phyloP scores from a whole-genome alignment of 441 rosid species.

The Euphorbia schlechtendalii region DNA sequence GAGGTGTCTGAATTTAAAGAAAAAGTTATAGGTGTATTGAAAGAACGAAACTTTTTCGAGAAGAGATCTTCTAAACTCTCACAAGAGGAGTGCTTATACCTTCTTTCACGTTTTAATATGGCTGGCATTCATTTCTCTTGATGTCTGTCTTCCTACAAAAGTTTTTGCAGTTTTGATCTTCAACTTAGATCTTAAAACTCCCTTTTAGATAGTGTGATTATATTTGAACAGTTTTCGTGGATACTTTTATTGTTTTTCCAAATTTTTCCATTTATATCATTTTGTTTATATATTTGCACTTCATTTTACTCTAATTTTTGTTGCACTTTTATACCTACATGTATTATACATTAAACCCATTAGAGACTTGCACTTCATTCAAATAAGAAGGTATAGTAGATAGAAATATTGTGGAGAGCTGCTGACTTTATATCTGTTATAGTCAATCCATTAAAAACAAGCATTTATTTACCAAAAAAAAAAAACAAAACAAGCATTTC shows the following conservation, averaged over 20 bases:
- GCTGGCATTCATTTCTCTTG: slow-evolving; percentile 67
- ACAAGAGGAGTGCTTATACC: slow-evolving; percentile 69
- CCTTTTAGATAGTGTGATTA: not conserved
- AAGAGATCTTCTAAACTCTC: slow-evolving; percentile 74
- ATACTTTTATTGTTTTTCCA: not conserved
- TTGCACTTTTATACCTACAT: no score
- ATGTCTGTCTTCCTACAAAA: slow-evolving; percentile 4
- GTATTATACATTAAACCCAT: no score
- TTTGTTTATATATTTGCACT: no score
- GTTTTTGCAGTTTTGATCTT: slow-evolving; percentile 18
- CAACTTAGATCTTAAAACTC: not conserved
- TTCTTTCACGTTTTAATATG: slow-evolving; percentile 78
- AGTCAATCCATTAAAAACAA: no score
- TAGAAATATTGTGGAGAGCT: no score
- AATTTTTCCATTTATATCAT: no score
- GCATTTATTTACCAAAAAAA: no score
- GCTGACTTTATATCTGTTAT: no score
- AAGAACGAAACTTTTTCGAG: slow-evolving; percentile 60
- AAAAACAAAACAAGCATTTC: no score
- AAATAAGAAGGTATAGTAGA: no score
- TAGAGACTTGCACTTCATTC: no score
- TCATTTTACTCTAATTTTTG: no score
- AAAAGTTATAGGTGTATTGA: slow-evolving; percentile 52
- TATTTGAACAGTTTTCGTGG: not conserved
- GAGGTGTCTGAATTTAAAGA: slow-evolving; percentile 50